Evolutionary conservation across 345 rosid genomes (phyloP), one percentile per base, ranked within the genome.

Genomic region (Dipteronia dyeriana): DNA sequence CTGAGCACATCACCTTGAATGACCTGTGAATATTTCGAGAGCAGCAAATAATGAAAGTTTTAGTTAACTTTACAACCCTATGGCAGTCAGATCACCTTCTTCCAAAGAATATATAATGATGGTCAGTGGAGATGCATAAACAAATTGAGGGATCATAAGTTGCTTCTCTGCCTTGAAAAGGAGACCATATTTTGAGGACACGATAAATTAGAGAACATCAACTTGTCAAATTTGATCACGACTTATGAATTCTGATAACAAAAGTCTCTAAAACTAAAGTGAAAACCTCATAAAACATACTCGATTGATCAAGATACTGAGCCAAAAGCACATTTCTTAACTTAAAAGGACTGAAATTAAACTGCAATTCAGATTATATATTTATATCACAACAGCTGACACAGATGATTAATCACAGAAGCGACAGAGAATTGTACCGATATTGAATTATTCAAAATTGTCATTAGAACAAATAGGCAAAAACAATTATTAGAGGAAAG

Each of bases 1-100:
- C 89, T 95, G 0, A 95, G 80, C 79, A 95, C 96, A 84, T 95
- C 97, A 1, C 98, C 97, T 75, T 95, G 97, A 75, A 95, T 93
- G 22, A 95, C 97, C 98, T 95, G 80, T 2, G 76, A 39, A 59
- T 2, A n/a, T 62, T 20, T 8, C 14, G 31, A 75, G 25, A 14
- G 16, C 39, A 34, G 20, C 19, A 38, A 25, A 63, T 31, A 23
- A 6, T n/a, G 67, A 2, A 5, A 23, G 17, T 43, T 17, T 62
- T 2, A 11, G 43, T 41, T 8, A 34, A 65, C 16, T 20, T 8
- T 34, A n/a, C 29, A 56, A 25, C 7, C n/a, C 7, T 29, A 3
- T 3, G 13, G 2, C 38, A 64, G 13, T 61, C 19, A 9, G 13
- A 41, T 60, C 68, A 12, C 31, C 54, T 43, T 60, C 51, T 57